Base-by-base conservation (phyloP, 1,284 basidiomycete species). In the Kalmanozyma brasiliensis region DNA sequence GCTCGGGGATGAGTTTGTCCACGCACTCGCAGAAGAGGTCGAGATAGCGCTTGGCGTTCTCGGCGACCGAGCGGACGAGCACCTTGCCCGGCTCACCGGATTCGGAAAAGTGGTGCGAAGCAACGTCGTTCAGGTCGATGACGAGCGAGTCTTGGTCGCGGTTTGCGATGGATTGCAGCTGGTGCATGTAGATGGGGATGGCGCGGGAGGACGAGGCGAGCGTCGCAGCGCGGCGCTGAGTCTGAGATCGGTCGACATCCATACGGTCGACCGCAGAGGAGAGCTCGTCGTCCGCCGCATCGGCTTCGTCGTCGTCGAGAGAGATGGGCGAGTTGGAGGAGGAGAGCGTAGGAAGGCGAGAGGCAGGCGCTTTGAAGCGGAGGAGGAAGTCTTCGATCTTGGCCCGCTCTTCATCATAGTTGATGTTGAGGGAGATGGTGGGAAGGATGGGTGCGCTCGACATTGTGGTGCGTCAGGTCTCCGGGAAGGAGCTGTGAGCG, bases 101-200 rank as follows among this genome's bases (percentile, higher is more conserved):
- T 16, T 49, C 29, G 13, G 69, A 60, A 51, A 67, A 60, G 44
- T 37, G 42, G 30, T 72, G 70, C 1, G 87, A 85, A 58, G 86
- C 84, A 24, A 94, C 84, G 81, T 94, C 92, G 79, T 93, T 91
- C 26, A 94, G 83, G 68, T 93, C 91, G 69, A 94, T 87, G 38
- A 88, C 84, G 16, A 94, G 85, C 86, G 90, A 90, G 70, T 92
- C 88, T 80, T 94, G 91, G 62, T 95, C 91, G 41, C 95, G 88
- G 83, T 98, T 96, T 47, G 94, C 92, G 63, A 98, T 90, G 49
- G 87, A 87, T 90, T 94, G 91, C 91, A 98, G 85, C 79, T 94
- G 91, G 49, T 87, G 86, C 87, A 94, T 91, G 83, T 98, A 98
- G 84, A 97, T 95, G 20, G 89, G 82, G 9, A 74, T 53, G 10